Base-by-base conservation (phyloP, 2,329 filamentous ascomycete genomes). In the Microsporum audouinii region DNA sequence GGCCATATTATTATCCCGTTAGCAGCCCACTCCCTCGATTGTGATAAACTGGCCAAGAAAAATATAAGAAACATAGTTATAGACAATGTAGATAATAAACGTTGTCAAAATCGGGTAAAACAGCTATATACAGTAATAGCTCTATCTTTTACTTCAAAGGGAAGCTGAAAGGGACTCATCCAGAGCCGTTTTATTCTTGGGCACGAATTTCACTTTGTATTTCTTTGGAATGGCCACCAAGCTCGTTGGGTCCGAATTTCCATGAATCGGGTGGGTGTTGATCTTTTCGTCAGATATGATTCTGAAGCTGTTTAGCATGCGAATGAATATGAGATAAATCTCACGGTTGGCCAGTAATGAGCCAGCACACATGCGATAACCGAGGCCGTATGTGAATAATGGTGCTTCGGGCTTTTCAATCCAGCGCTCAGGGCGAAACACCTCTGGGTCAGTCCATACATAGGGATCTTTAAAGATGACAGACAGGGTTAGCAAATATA, bases 361-460 rank as follows among this genome's bases (percentile, higher is more conserved):
- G 41, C 84, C 84, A 0, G 84, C 83, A 63, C 85, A 87, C 84
- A 87, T 87, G 43, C 84, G 79, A 65, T 86, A 86, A 1, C 84
- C 84, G 7, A 87, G 75, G 0, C 84, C 84, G 62, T 86, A 87
- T 0, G 83, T 85, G 69, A 86, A 86, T 10, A 86, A 71, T 0
- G 84, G 84, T 2, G 82, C 82, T 33, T 87, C 83, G 0, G 84
- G 82, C 56, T 84, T 78, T 68, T 85, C 81, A 8, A 84, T 71
- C 83, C 83, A 87, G 31, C 84, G 77, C 67, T 86, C 82, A 0
- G 82, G 82, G 7, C 82, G 77, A 73, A 87, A 86, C 4, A 74
- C 76, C 38, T 82, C 77, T 1, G 83, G 81, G 64, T 86, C 83
- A 12, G 67, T 69, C 81, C 81, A 85, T n/a, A 84, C 77, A 8